Evolutionary conservation across 495 filamentous ascomycete species (phyloP).

Genomic region (Neurospora sp.): DNA sequence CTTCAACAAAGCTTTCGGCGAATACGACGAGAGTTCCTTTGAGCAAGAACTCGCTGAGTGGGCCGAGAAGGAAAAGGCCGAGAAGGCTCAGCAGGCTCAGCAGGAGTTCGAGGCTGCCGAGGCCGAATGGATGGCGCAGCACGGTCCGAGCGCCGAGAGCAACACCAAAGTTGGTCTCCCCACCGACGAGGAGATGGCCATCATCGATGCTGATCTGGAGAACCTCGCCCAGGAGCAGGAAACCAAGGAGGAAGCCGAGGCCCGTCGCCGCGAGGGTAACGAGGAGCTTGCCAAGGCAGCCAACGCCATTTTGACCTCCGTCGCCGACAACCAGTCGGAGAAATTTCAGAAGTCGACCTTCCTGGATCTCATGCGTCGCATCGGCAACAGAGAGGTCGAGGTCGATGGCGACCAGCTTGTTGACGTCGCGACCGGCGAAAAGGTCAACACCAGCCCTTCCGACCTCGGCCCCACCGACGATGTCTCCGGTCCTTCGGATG

Average conservation of each 20-base stretch:
- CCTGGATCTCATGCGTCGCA: constrained; percentile 32
- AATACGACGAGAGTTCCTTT: constrained; percentile 13
- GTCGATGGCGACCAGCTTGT: constrained; percentile 31
- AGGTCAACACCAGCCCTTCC: constrained; percentile 2
- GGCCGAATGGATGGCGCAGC: constrained; percentile 22
- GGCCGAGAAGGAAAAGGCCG: constrained; percentile 4
- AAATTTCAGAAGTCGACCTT: constrained; percentile 38
- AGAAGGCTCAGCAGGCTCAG: constrained; percentile 2
- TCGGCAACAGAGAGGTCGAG: constrained; percentile 28
- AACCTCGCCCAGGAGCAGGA: constrained; percentile 13
- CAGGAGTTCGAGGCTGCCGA: constrained; percentile 13
- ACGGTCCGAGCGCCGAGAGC: constrained; percentile 14
- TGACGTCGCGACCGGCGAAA: constrained; percentile 18
- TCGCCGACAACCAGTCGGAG: constrained; percentile 25
- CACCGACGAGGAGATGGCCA: constrained; percentile 11
- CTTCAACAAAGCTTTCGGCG: constrained; percentile 20
- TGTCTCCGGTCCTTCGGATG: not conserved
- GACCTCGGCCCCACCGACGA: not conserved
- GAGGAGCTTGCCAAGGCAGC: constrained; percentile 31
- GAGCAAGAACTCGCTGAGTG: constrained; percentile 14
- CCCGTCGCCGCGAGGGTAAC: constrained; percentile 4
- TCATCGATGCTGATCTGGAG: constrained; percentile 9
- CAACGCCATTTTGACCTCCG: constrained; percentile 26
- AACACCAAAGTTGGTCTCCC: not conserved
- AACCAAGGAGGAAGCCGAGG: constrained; percentile 1